Evolutionary conservation across 1,284 basidiomycete species (phyloP).

Genomic region (Microbotryum intermedium): DNA sequence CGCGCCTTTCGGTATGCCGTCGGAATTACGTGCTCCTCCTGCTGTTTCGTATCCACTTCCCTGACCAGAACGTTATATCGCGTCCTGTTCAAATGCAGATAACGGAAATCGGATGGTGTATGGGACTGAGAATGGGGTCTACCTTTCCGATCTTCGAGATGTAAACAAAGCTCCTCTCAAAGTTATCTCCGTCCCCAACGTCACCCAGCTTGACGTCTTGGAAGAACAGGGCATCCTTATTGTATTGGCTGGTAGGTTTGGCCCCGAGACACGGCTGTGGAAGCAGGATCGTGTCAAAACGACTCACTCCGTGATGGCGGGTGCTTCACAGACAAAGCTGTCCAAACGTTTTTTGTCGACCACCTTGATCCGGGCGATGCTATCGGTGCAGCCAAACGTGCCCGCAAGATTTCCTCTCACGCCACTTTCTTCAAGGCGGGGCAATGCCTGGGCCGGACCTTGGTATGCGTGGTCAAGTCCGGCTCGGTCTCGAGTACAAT

Average conservation of each 20-base stretch:
- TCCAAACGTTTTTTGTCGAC: slow-evolving; percentile 93
- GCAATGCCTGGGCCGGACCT: slow-evolving; percentile 80
- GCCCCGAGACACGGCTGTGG: background rate
- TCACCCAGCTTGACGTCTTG: slow-evolving; percentile 90
- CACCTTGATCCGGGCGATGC: slow-evolving; percentile 85
- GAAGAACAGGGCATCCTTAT: slow-evolving; percentile 94
- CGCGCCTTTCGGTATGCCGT: slow-evolving; percentile 75
- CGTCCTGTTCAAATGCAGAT: slow-evolving; percentile 45
- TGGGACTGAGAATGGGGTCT: slow-evolving; percentile 94
- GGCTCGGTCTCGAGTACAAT: slow-evolving; percentile 81
- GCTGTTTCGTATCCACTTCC: background rate
- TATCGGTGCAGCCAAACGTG: slow-evolving; percentile 79
- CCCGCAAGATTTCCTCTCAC: slow-evolving; percentile 90
- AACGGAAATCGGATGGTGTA: slow-evolving; percentile 83
- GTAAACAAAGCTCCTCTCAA: slow-evolving; percentile 67
- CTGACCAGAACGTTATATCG: background rate
- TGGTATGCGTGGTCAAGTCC: slow-evolving; percentile 96
- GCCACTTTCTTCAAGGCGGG: slow-evolving; percentile 98
- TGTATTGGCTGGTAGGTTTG: slow-evolving; percentile 70
- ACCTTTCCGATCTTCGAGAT: slow-evolving; percentile 73
- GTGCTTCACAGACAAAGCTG: slow-evolving; percentile 40
- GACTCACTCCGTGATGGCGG: background rate
- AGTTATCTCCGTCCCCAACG: slow-evolving; percentile 79
- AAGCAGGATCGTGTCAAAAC: background rate
- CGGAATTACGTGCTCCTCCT: background rate